Conservation (phyloP, 305 asterid species). For the Ajuga reptans region DNA sequence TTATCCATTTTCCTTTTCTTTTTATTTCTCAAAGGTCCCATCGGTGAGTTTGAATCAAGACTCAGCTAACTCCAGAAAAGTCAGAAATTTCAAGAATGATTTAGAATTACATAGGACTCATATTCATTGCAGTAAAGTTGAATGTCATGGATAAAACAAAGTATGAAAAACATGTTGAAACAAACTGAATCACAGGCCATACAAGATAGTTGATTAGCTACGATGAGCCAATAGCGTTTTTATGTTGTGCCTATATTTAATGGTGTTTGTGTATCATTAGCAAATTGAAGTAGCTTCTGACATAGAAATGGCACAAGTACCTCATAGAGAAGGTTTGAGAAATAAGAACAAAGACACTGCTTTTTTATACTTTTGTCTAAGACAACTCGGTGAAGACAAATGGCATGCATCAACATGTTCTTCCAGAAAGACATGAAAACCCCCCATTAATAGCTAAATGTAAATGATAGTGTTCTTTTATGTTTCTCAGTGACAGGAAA, state of each 20-base stretch:
- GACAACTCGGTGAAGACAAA: constrained; percentile 23
- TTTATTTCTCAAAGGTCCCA: constrained; percentile 66
- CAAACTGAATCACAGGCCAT: constrained; percentile 25
- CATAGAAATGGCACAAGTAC: neutral
- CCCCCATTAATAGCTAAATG: neutral
- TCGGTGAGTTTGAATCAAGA: constrained; percentile 33
- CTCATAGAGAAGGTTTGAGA: constrained; percentile 16
- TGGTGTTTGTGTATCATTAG: constrained; percentile 27
- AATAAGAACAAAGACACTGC: neutral
- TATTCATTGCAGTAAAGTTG: constrained; percentile 15
- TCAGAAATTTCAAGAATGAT: constrained; percentile 19
- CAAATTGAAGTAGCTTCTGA: constrained; percentile 21
- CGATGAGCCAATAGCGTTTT: constrained; percentile 16
- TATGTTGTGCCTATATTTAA: neutral
- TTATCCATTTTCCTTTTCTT: constrained; percentile 58
- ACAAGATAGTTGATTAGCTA: constrained; percentile 14
- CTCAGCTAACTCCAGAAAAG: constrained; percentile 24
- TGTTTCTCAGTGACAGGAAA: neutral
- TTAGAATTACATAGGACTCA: constrained; percentile 23
- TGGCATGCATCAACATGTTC: constrained; percentile 18
- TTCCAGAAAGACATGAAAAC: neutral
- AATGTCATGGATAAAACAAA: constrained; percentile 12
- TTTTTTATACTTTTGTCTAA: constrained; percentile 1
- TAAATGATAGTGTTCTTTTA: neutral
- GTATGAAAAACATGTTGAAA: constrained; percentile 21